Base-by-base conservation (phyloP, 306 rosid species). In the Leucaena leucocephala region DNA sequence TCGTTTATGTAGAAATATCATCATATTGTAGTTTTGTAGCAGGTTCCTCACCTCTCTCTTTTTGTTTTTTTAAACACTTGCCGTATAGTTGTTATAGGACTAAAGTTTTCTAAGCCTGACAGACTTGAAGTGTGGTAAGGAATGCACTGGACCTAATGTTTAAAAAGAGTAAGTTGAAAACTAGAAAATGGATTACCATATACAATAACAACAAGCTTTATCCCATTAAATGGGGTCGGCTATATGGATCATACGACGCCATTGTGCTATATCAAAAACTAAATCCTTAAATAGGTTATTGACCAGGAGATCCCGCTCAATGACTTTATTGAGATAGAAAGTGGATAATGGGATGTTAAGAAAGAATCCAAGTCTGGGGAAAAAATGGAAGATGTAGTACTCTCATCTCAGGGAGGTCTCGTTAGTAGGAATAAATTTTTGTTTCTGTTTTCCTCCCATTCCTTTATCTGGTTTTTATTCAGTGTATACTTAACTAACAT, bases 401-500 rank as follows among this genome's bases (percentile, higher is more conserved):
- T 52, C 55, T 49, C 22, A 52, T 80, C 19, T 19, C 39, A 52
- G 38, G 72, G n/a, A 67, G 52, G 19, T 68, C n/a, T 12, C 12
- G 4, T 12, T 1, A 68, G 40, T 74, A 22, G 21, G 9, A 36
- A 33, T 57, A 35, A 72, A 49, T 22, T 44, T 67, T 72, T 52
- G 71, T 27, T 10, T 35, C 19, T 46, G 33, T 38, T 19, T 68
- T 22, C 74, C 42, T 46, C 55, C 38, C 36, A 35, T 52, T 66
- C 50, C 69, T 80, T 68, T 54, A 77, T 44, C 48, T 72, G n/a
- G 33, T 61, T 34, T 76, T 43, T 35, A 54, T 71, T 84, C 64
- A 54, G 65, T 66, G 59, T 33, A 46, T 48, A 49, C 39, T 77
- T 84, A 75, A 85, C 76, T 83, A 72, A 57, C 62, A 75, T 80